Base-by-base conservation (phyloP, 2,329 filamentous ascomycete genomes). In the Ceratocystis variospora region DNA sequence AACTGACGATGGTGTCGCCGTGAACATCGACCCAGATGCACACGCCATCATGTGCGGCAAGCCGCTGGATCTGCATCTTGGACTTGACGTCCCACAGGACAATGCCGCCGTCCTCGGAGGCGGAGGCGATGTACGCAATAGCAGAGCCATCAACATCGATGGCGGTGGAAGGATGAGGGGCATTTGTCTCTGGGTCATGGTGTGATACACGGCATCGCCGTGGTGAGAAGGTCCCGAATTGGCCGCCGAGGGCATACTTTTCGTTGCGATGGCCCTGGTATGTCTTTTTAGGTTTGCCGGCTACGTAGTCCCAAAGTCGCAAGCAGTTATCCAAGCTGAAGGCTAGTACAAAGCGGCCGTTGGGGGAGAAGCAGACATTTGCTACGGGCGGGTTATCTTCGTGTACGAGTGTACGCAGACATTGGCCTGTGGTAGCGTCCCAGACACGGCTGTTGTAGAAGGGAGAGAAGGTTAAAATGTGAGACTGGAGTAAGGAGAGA, bases 351-450 rank as follows among this genome's bases (percentile, higher is more conserved):
- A 89, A 96, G 69, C 89, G 91, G 19, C 94, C 93, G 73, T 99
- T 99, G 2, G 94, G 93, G 4, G 88, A 88, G 78, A 99, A 99
- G 73, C 88, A 88, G 53, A 97, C 94, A 25, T 68, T 68, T 63
- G 68, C 66, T 17, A 68, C 69, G 17, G 67, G 68, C 31, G 67
- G 66, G 55, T 70, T 96, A 74, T 97, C 94, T 77, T 97, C 94
- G 77, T 97, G 91, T 15, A 99, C 90, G 2, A 99, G 82, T 0
- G 94, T 99, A 63, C 92, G 87, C 33, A 99, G 81, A 75, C 94
- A 99, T 75, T 99, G 94, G 1, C 94, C 94, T 1, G 93, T 96
- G 19, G 86, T 87, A 0, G 93, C 95, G 73, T 99, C 94, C 94
- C 94, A 99, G 69, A 99, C 88, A 66, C 94, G 88, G 70, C 85